These are phyloP conservation scores for Thelephora terrestris DNA, from an alignment of 1,284 basidiomycete genomes.

Conservation along the genomic window DNA sequence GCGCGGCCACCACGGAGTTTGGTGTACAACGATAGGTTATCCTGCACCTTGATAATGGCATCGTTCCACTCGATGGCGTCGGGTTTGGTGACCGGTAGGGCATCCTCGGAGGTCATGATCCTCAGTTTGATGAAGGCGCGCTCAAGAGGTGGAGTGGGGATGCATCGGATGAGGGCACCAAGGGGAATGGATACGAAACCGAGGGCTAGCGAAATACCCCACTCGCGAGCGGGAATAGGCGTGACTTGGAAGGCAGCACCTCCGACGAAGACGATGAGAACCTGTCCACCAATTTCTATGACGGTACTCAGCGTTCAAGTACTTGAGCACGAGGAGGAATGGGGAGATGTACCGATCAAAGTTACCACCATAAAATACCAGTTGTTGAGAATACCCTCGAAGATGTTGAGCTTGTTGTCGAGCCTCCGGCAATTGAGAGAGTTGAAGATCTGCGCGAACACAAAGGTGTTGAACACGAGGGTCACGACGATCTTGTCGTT, in stretches of 20 bases:
- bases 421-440: constrained; percentile 87
- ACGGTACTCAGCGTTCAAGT: too few species aligned
- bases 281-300: constrained; percentile 77
- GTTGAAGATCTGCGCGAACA: constrained; percentile 95
- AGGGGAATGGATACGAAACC: too few species aligned
- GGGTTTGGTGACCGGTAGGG: constrained; percentile 54
- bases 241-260: constrained; percentile 91
- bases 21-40: constrained; percentile 76
- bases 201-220: constrained; percentile 87
- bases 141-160: constrained; percentile 81
- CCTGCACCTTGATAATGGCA: constrained; percentile 68
- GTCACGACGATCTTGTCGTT: constrained; percentile 60
- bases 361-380: constrained; percentile 87
- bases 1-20: constrained; percentile 81
- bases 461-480: constrained; percentile 93
- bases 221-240: constrained; percentile 70
- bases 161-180: constrained; percentile 65
- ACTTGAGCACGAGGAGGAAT: not conserved
- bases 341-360: constrained; percentile 51
- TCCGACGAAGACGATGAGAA: constrained; percentile 88
- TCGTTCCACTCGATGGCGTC: constrained; percentile 74
- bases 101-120: constrained; percentile 60
- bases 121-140: constrained; percentile 52
- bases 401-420: too few species aligned
- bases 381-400: constrained; percentile 72